Evolutionary conservation across 805 yeast species (phyloP), one percentile per base, ranked within the genome.

Genomic region (Pachysolen tannophilus): DNA sequence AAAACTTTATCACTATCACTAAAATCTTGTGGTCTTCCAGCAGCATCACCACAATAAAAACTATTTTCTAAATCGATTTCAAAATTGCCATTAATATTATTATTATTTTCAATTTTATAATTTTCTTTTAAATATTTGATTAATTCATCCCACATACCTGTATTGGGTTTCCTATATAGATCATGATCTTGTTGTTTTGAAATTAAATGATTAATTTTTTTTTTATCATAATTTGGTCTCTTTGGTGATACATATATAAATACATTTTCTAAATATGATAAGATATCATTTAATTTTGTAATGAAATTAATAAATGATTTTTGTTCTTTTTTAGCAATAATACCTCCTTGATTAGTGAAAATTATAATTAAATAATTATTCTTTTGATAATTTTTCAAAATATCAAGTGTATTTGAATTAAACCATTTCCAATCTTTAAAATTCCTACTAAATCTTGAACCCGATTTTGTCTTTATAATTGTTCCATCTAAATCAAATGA

Each of bases 1-100:
- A 88, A 88, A 37, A 41, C 51, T 43, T 52, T 55, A 54, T 90
- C 98, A 32, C 82, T 72, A 46, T 83, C 87, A 64, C 92, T 83
- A 51, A 80, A 82, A 55, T 90, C 97, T 0, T 50, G 55, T 2
- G 52, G 48, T 35, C 97, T 64, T 1, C 97, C 98, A 6, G 96
- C 97, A 0, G 97, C 97, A 60, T 90, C 98, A 5, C 98, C 98
- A n/a, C 87, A 88, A 53, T 60, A 92, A 35, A 78, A 63, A 33
- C 84, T 72, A 8, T 55, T 43, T 0, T 50, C 57, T 32, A 51
- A 33, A 45, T 75, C 77, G 2, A 77, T 45, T 7, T 39, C 38
- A 3, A 48, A 47, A 0, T 43, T 42, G 8, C 5, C n/a, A 9
- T 20, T 21, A n/a, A 26, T 9, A 11, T 23, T 14, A 3, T 50